Conservation (phyloP, 2,329 filamentous ascomycete genomes). For the Colletotrichum chlorophyti region DNA sequence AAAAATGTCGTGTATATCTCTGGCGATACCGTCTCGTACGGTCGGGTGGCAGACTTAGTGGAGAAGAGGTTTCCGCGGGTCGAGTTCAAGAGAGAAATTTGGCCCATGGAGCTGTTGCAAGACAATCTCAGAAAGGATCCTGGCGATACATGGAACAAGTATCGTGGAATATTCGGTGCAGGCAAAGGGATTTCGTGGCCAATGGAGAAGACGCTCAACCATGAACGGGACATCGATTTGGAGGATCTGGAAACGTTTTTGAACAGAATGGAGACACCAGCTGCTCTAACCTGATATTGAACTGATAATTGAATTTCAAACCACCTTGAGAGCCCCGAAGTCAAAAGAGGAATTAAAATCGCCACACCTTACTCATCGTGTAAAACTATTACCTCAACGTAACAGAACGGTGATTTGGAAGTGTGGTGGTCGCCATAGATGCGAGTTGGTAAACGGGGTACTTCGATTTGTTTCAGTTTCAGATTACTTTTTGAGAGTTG, state of each 20-base stretch:
- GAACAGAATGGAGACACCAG: background rate
- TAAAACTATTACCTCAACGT: no score
- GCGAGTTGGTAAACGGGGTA: no score
- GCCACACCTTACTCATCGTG: no score
- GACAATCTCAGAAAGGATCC: slow-evolving; percentile 54
- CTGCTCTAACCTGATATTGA: no score
- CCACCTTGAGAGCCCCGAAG: no score
- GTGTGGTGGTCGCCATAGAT: no score
- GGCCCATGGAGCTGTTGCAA: slow-evolving; percentile 52
- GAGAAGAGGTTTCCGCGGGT: slow-evolving; percentile 46
- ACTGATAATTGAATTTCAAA: no score
- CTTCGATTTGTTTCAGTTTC: no score
- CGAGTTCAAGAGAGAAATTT: slow-evolving; percentile 55
- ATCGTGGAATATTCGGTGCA: slow-evolving; percentile 66
- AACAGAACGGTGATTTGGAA: no score
- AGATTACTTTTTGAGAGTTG: no score
- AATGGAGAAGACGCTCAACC: slow-evolving; percentile 59
- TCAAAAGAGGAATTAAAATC: no score
- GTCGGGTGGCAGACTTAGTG: slow-evolving; percentile 57
- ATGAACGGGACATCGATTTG: slow-evolving; percentile 51
- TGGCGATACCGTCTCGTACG: slow-evolving; percentile 69
- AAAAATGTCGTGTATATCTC: slow-evolving; percentile 59
- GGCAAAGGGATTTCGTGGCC: slow-evolving; percentile 67
- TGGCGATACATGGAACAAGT: slow-evolving; percentile 60
- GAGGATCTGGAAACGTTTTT: slow-evolving; percentile 50